Conservation (phyloP, 352 stramenopile species). For the Phytophthora litchii region DNA sequence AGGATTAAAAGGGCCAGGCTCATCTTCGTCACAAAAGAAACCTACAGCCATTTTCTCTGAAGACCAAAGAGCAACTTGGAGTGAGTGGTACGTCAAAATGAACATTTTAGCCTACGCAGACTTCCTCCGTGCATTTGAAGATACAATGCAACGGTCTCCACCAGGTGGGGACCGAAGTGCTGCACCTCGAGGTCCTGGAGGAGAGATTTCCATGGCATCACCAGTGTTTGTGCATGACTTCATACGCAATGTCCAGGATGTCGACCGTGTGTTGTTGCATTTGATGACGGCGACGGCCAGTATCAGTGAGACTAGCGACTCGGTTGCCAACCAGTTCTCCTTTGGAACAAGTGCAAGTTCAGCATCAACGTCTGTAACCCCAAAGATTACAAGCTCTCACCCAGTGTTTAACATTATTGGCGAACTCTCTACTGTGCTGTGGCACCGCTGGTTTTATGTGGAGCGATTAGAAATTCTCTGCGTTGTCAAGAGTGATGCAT, state of each 20-base stretch:
- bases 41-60: conserved; percentile 40
- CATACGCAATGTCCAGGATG: conserved; percentile 86
- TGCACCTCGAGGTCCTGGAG: conserved; percentile 2
- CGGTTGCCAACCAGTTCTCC: conserved; percentile 70
- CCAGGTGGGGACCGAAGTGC: conserved; percentile 8
- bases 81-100: conserved; percentile 88
- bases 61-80: conserved; percentile 56
- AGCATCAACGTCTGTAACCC: conserved; percentile 26
- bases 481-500: conserved; percentile 73
- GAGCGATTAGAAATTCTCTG: conserved; percentile 86
- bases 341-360: conserved; percentile 61
- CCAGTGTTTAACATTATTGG: conserved; percentile 92
- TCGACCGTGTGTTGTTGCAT: conserved; percentile 84
- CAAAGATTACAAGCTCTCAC: conserved; percentile 61
- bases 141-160: conserved; percentile 45
- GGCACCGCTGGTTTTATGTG: conserved; percentile 91
- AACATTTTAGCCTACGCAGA: conserved; percentile 84
- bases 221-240: conserved; percentile 77
- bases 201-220: conserved; percentile 31
- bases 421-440: conserved; percentile 84
- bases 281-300: conserved; percentile 77
- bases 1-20: conserved; percentile 23
- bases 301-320: conserved; percentile 44
- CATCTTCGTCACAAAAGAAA: conserved; percentile 33
- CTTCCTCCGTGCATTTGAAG: conserved; percentile 85